These are phyloP conservation scores for Penicillium hordei DNA, from an alignment of 2,329 filamentous ascomycete genomes.

Conservation along the genomic window DNA sequence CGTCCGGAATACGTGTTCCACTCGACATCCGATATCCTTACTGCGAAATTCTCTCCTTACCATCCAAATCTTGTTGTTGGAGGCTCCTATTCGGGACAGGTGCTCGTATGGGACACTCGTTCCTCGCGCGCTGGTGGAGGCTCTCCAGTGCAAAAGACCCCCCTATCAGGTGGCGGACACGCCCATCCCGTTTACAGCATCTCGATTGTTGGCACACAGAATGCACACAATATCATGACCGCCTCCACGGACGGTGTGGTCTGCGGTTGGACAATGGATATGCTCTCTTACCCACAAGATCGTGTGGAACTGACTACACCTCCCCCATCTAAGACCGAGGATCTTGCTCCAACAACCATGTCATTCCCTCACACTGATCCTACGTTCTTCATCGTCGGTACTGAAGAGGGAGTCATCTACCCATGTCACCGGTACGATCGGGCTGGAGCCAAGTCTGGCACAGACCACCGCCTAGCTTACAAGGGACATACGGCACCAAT, in stretches of 20 bases:
- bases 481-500: conserved; percentile 88
- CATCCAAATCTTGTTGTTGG: conserved; percentile 95
- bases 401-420: conserved; percentile 94
- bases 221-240: conserved; percentile 97
- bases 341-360: conserved; percentile 90
- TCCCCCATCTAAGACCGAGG: conserved; percentile 84
- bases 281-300: conserved; percentile 95
- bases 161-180: conserved; percentile 89
- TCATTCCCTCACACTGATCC: conserved; percentile 93
- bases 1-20: conserved; percentile 96
- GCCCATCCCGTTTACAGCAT: conserved; percentile 96
- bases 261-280: conserved; percentile 96
- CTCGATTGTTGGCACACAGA: conserved; percentile 94
- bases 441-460: conserved; percentile 92
- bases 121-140: conserved; percentile 68
- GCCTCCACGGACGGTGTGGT: conserved; percentile 95
- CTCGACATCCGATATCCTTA: conserved; percentile 90
- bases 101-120: conserved; percentile 94
- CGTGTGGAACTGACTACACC: conserved; percentile 84
- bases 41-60: conserved; percentile 97
- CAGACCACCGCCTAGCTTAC: conserved; percentile 86
- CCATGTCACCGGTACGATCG: conserved; percentile 97
- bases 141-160: conserved; percentile 88
- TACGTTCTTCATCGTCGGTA: conserved; percentile 95
- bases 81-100: conserved; percentile 93